phyloP scores from a whole-genome alignment of 2,329 filamentous ascomycete genomes.

The Pseudogymnoascus sp. region DNA sequence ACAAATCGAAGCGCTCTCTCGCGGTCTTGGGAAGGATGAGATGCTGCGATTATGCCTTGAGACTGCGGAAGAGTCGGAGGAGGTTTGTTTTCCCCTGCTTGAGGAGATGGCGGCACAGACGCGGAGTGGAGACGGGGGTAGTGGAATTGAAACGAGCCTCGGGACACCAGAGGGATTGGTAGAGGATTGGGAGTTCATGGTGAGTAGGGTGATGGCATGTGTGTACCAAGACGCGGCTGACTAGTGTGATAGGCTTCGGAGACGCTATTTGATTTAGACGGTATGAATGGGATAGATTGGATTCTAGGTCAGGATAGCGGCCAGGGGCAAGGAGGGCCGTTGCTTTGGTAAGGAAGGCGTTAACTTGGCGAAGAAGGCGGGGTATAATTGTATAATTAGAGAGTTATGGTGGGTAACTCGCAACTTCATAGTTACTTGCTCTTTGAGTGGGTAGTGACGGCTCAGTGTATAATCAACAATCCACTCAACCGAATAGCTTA shows the following conservation, averaged over 20 bases:
- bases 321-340: neutral
- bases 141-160: conserved; percentile 20
- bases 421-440: neutral
- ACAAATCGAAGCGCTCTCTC: conserved; percentile 37
- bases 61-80: conserved; percentile 32
- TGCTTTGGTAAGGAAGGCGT: neutral
- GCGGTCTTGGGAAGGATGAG: conserved; percentile 31
- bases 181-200: conserved; percentile 38
- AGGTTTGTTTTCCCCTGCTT: conserved; percentile 30
- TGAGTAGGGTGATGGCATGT: conserved; percentile 24
- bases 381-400: neutral
- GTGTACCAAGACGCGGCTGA: conserved; percentile 11
- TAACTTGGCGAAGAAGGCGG: neutral
- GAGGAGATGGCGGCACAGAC: conserved; percentile 26
- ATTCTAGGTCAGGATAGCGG: conserved; percentile 16
- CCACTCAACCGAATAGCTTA: neutral
- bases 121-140: conserved; percentile 13
- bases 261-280: conserved; percentile 23
- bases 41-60: conserved; percentile 30
- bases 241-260: conserved; percentile 25
- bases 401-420: neutral
- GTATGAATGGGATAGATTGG: conserved; percentile 19
- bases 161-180: conserved; percentile 24
- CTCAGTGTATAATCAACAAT: neutral
- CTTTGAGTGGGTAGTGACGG: neutral